These are phyloP conservation scores for Rhododendron griersonianum DNA, from an alignment of 148 eudicot species.

Conservation along the genomic window DNA sequence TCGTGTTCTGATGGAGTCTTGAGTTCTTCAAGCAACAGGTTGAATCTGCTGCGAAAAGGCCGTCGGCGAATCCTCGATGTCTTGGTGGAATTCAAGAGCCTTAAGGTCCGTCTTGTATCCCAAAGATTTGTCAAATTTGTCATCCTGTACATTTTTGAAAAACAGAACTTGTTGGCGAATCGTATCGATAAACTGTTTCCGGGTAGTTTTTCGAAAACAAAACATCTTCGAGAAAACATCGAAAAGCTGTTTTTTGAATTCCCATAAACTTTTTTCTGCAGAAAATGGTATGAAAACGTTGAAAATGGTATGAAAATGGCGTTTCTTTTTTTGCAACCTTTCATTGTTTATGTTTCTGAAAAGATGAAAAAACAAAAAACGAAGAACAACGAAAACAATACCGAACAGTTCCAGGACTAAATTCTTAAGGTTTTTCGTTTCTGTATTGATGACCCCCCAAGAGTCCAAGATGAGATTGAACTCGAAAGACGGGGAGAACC, in stretches of 20 bases:
- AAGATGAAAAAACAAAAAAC: background rate
- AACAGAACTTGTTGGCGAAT: background rate
- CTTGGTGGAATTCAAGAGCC: constrained; percentile 1
- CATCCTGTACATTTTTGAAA: background rate
- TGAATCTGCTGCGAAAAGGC: background rate
- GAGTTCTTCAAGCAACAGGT: constrained; percentile 1
- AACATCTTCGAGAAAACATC: background rate
- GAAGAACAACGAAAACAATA: background rate
- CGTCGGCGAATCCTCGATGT: background rate
- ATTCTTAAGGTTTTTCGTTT: background rate
- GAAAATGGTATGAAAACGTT: background rate
- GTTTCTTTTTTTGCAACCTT: background rate
- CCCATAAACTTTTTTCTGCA: background rate
- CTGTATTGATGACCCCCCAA: constrained; percentile 1
- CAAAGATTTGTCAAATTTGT: background rate
- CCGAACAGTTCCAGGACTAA: background rate
- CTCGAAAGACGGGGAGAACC: constrained; percentile 3
- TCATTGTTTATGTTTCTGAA: background rate
- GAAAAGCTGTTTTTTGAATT: background rate
- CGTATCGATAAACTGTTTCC: background rate
- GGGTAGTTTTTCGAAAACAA: background rate
- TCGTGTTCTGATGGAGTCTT: background rate
- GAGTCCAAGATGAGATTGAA: constrained; percentile 43
- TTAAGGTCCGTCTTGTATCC: constrained; percentile 8
- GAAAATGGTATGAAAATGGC: background rate